phyloP scores from a whole-genome alignment of 1,284 basidiomycete species.

The Thecaphora frezii region DNA sequence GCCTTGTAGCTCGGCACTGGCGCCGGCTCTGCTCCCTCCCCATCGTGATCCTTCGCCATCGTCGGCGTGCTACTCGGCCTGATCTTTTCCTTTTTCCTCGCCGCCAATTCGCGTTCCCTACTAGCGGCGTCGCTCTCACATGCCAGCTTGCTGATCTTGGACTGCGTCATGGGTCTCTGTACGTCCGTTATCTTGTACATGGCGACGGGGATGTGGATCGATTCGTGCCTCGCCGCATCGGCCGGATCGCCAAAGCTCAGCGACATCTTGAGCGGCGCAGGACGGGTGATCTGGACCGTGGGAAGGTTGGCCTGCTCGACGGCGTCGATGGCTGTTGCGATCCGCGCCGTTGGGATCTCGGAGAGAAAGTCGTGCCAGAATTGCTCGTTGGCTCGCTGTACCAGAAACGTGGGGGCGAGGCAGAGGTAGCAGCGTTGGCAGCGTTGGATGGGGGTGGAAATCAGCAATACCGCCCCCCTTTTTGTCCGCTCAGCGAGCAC shows the following conservation, averaged over 20 bases:
- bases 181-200: conserved; percentile 80
- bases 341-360: conserved; percentile 61
- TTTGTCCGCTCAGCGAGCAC: too few relatives aligned
- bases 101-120: conserved; percentile 8
- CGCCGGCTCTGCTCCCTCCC: neutral
- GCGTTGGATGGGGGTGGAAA: neutral
- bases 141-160: conserved; percentile 42
- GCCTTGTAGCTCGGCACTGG: conserved; percentile 7
- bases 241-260: conserved; percentile 48
- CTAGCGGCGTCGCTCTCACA: conserved; percentile 23
- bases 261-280: conserved; percentile 24
- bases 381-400: conserved; percentile 72
- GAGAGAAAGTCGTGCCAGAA: conserved; percentile 71
- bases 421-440: neutral
- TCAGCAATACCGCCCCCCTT: too few relatives aligned
- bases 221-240: conserved; percentile 64
- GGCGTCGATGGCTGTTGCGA: conserved; percentile 60
- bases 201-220: conserved; percentile 74
- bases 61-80: conserved; percentile 1
- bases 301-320: conserved; percentile 37
- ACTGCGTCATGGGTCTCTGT: conserved; percentile 72
- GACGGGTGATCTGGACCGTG: conserved; percentile 33
- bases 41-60: neutral
- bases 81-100: conserved; percentile 5
- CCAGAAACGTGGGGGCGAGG: too few relatives aligned